Evolutionary conservation across 2,329 filamentous ascomycete genomes (phyloP), one percentile per base, ranked within the genome.

Genomic region (Leptographium galeiforme): DNA sequence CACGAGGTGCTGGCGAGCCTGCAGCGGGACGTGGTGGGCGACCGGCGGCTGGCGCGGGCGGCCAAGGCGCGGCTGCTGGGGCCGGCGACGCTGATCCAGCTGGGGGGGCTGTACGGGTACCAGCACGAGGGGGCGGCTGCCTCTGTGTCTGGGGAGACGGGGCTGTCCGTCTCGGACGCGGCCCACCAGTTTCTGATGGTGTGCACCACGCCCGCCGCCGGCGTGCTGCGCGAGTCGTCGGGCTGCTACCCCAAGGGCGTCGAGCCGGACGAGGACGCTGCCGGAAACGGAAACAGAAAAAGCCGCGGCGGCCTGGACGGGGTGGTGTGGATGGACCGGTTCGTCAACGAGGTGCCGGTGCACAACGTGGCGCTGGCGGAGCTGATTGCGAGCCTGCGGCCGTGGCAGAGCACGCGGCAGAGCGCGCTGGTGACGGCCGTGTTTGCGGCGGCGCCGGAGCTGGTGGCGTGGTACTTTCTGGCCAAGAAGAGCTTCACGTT

Each of bases 381-480:
- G 39, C 89, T 97, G 58, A 75, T 87, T 2, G 82, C 87, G 58
- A 84, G 77, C 45, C 74, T 98, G 52, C 83, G 87, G 8, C 91
- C 93, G 8, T 91, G 94, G 74, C 84, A 87, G 34, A 89, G 82
- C 67, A 75, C 80, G 38, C 79, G 85, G 56, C 90, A 98, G 63
- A 86, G 84, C 60, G 85, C 95, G 60, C 76, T 98, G 11, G 70
- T 95, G 2, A 71, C 91, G 6, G 76, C 83, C 4, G 89, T 95
- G 38, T 95, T 98, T 63, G 76, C 75, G 57, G 79, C 80, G 8
- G 87, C 85, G 0, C 91, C 94, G 0, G 93, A 97, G 67, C 75
- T 97, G 4, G 79, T 95, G 1, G 85, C 89, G 45, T 83, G 89
- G 62, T 98, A 94, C 66, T 97, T 95, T 63, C 74, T 82, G 45